phyloP scores from a whole-genome alignment of 139 green algal species.

The Coelastrella sp. region DNA sequence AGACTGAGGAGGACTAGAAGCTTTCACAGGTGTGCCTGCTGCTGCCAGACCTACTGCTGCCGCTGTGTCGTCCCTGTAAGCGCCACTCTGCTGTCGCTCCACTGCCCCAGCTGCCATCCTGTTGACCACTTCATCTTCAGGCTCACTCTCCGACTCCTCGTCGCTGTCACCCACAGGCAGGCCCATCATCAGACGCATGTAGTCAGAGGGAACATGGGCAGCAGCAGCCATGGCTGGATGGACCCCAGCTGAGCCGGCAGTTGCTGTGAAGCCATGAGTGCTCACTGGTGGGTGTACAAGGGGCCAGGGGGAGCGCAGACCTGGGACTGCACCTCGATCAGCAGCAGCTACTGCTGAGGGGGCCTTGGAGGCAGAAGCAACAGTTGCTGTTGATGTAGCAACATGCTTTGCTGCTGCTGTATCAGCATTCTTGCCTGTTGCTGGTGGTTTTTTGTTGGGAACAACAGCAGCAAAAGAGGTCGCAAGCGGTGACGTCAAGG shows the following conservation, averaged over 20 bases:
- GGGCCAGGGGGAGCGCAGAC: neutral
- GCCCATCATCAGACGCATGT: constrained; percentile 14
- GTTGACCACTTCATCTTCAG: constrained; percentile 13
- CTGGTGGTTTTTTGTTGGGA: neutral
- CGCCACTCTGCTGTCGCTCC: neutral
- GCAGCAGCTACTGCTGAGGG: neutral
- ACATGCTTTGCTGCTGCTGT: neutral
- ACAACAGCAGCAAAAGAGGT: neutral
- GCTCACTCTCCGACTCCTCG: constrained; percentile 1
- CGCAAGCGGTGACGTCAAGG: neutral
- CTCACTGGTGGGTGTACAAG: neutral
- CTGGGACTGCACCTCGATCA: neutral
- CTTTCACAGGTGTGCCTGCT: no score
- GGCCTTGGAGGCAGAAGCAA: no score
- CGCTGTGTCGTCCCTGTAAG: neutral
- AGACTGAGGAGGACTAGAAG: no score
- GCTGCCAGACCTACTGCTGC: neutral
- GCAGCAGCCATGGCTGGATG: constrained; percentile 23
- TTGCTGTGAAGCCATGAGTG: neutral
- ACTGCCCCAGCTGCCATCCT: constrained; percentile 16
- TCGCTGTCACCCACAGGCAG: constrained; percentile 15
- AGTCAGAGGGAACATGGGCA: constrained; percentile 20
- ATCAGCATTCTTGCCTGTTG: neutral
- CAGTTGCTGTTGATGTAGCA: neutral
- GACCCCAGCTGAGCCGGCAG: neutral